These are phyloP conservation scores for Chamaecyparis obtusa DNA, from an alignment of 75 land plant species.

Conservation along the genomic window DNA sequence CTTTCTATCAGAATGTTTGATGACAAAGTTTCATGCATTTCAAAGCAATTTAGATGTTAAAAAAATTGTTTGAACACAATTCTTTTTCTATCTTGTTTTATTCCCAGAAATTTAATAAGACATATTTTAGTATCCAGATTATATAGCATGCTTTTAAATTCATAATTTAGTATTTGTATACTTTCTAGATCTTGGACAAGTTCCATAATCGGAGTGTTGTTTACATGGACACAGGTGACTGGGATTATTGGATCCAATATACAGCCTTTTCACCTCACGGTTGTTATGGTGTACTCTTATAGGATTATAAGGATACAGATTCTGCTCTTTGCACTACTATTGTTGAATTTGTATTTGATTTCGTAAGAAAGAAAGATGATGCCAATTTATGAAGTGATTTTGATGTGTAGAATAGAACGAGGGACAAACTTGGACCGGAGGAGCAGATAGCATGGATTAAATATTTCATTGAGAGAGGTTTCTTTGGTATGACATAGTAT, in stretches of 20 bases:
- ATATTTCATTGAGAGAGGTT: conserved; percentile 49
- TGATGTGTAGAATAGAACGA: conserved; percentile 35
- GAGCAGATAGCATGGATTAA: conserved; percentile 37
- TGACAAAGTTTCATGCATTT: too few relatives aligned
- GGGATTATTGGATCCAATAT: conserved; percentile 53
- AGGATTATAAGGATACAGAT: background rate
- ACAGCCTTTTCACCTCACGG: conserved; percentile 50
- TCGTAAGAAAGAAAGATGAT: background rate
- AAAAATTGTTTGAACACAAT: too few relatives aligned
- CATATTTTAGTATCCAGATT: too few relatives aligned
- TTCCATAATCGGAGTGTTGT: background rate
- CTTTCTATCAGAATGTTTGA: too few relatives aligned
- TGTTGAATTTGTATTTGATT: background rate
- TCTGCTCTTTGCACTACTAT: background rate
- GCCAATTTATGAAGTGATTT: background rate
- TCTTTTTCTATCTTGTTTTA: too few relatives aligned
- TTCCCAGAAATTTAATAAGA: too few relatives aligned
- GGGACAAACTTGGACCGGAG: conserved; percentile 34
- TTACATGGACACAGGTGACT: conserved; percentile 33
- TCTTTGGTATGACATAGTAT: conserved; percentile 33
- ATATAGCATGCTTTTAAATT: too few relatives aligned
- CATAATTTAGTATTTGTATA: background rate
- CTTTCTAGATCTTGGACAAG: background rate
- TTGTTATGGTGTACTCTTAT: conserved; percentile 20
- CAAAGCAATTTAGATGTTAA: too few relatives aligned